Evolutionary conservation across 768 basidiomycete species (phyloP).

Genomic region (Cystofilobasidium capitatum): DNA sequence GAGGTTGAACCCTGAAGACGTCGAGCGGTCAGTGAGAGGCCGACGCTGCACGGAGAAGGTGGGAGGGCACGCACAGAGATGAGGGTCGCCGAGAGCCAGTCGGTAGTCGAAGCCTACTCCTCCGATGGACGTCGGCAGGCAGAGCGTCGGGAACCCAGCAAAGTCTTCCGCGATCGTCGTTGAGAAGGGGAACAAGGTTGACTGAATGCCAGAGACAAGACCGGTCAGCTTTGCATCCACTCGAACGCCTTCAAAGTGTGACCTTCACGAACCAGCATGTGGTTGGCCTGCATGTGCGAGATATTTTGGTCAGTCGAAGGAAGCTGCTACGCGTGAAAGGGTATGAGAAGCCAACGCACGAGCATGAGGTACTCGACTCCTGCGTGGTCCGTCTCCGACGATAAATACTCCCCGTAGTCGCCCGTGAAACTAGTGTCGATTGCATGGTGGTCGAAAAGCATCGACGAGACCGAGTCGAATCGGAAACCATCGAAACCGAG

Average conservation of each 20-base stretch:
- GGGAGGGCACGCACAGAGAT: slow-evolving; percentile 22
- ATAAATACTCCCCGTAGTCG: slow-evolving; percentile 28
- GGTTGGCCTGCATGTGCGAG: slow-evolving; percentile 17
- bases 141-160: slow-evolving; percentile 29
- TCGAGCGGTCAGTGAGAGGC: not conserved
- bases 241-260: not conserved
- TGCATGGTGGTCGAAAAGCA: slow-evolving; percentile 20
- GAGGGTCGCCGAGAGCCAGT: slow-evolving; percentile 25
- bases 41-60: not conserved
- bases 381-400: slow-evolving; percentile 22
- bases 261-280: slow-evolving; percentile 23
- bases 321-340: not conserved
- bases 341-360: not conserved
- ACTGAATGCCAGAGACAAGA: not conserved
- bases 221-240: not conserved
- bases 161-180: slow-evolving; percentile 30
- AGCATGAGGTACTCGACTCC: slow-evolving; percentile 28
- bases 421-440: slow-evolving; percentile 16
- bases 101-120: slow-evolving; percentile 29
- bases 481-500: slow-evolving; percentile 26
- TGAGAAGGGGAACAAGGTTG: slow-evolving; percentile 19
- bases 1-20: slow-evolving; percentile 15
- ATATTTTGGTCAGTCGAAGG: no score
- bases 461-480: slow-evolving; percentile 27
- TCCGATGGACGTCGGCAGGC: slow-evolving; percentile 18